Percentiles rank a stretch among this genome's conserved stretches.
phyloP scores from a whole-genome alignment of 768 basidiomycete genomes.

The Tephrocybe sp. region DNA sequence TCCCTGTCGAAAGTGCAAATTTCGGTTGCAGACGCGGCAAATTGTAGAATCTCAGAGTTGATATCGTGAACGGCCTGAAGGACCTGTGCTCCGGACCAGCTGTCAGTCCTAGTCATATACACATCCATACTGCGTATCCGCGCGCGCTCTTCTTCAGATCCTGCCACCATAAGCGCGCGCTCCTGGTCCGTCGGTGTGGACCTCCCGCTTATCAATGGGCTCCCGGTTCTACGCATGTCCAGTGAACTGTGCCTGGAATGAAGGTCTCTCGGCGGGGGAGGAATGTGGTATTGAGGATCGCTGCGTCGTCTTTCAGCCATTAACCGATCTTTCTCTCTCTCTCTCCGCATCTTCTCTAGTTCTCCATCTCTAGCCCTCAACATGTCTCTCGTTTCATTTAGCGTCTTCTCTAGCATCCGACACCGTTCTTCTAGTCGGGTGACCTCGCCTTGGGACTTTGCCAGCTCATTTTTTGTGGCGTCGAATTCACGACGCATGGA shows the following conservation, averaged over 20 bases:
- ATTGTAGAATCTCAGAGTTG: constrained; percentile 80
- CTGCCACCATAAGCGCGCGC: constrained; percentile 12
- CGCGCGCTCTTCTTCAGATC: constrained; percentile 54
- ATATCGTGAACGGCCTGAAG: constrained; percentile 79
- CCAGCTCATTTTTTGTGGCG: constrained; percentile 52
- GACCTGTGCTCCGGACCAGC: constrained; percentile 76
- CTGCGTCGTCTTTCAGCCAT: constrained; percentile 30
- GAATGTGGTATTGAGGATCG: constrained; percentile 24
- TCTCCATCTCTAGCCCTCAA: constrained; percentile 60
- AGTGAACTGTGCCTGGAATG: constrained; percentile 27
- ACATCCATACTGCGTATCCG: constrained; percentile 59
- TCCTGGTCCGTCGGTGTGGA: constrained; percentile 19
- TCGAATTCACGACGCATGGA: constrained; percentile 61
- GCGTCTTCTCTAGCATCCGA: constrained; percentile 58
- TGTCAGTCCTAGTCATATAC: constrained; percentile 73
- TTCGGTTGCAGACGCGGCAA: constrained; percentile 75
- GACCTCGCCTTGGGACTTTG: constrained; percentile 53
- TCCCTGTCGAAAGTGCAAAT: constrained; percentile 53
- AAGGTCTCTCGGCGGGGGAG: constrained; percentile 13
- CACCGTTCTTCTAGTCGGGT: constrained; percentile 62
- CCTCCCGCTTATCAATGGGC: constrained; percentile 17
- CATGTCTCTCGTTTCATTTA: constrained; percentile 64
- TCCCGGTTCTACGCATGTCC: constrained; percentile 30
- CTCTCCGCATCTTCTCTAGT: constrained; percentile 50
- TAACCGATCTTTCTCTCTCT: constrained; percentile 33